Percentiles rank a stretch among this genome's conserved stretches.
Evolutionary conservation across 192 early-diverging fungal species (phyloP).

Genomic region (Entomortierella lignicola): DNA sequence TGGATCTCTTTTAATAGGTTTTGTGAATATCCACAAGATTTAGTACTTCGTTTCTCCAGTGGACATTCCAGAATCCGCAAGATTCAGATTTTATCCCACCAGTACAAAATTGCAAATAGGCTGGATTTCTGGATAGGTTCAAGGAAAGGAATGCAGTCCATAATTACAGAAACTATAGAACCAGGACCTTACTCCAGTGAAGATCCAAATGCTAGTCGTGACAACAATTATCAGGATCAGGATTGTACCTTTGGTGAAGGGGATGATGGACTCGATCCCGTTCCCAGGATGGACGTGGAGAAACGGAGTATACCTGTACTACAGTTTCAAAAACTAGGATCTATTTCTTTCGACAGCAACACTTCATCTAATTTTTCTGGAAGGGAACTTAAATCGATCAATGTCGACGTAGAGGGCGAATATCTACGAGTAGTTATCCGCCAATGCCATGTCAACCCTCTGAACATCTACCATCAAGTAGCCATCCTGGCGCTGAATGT

Average conservation of each 20-base stretch:
- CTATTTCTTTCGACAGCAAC: slow-evolving; percentile 75
- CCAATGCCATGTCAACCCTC: slow-evolving; percentile 74
- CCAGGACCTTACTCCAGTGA: background rate
- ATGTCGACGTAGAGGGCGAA: slow-evolving; percentile 74
- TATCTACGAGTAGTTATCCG: slow-evolving; percentile 75
- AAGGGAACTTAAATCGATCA: slow-evolving; percentile 82
- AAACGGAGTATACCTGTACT: slow-evolving; percentile 39
- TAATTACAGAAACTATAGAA: slow-evolving; percentile 23
- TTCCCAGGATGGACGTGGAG: slow-evolving; percentile 2
- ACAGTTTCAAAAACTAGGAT: slow-evolving; percentile 62
- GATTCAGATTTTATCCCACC: slow-evolving; percentile 79
- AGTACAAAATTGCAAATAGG: slow-evolving; percentile 81
- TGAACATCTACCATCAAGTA: slow-evolving; percentile 81
- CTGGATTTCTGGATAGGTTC: slow-evolving; percentile 78
- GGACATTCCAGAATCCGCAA: slow-evolving; percentile 70
- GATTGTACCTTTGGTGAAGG: slow-evolving; percentile 10
- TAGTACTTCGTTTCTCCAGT: slow-evolving; percentile 67
- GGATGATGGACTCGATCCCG: slow-evolving; percentile 18
- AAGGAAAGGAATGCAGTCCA: slow-evolving; percentile 36
- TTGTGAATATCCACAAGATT: slow-evolving; percentile 76
- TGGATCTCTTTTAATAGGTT: slow-evolving; percentile 67
- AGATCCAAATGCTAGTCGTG: background rate
- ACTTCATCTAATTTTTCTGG: slow-evolving; percentile 68
- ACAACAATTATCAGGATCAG: slow-evolving; percentile 6
- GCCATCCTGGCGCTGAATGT: slow-evolving; percentile 73